Conservation (phyloP, 169 alveolate species). For the Plasmodium knowlesi region DNA sequence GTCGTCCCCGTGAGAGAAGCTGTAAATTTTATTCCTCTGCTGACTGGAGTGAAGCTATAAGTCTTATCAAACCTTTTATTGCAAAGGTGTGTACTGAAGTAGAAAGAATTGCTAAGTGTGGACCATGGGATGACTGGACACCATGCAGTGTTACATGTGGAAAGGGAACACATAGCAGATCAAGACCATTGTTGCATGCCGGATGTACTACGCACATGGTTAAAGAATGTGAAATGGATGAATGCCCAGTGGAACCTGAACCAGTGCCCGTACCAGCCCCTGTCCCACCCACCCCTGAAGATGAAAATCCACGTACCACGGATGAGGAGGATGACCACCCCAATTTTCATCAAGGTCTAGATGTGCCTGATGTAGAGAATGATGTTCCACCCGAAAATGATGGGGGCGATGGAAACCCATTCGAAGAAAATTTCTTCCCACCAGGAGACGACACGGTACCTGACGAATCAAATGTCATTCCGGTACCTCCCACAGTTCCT, state of each 20-base stretch:
- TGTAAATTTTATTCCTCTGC: slow-evolving; percentile 38
- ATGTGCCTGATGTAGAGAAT: slow-evolving; percentile 1
- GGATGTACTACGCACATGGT: slow-evolving; percentile 7
- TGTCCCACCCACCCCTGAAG: not conserved
- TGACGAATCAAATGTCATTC: not conserved
- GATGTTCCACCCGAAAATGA: slow-evolving; percentile 8
- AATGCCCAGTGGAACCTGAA: slow-evolving; percentile 4
- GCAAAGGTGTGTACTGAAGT: slow-evolving; percentile 41
- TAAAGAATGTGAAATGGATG: not conserved
- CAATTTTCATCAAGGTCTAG: not conserved
- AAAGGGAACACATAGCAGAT: slow-evolving; percentile 20
- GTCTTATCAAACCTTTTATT: slow-evolving; percentile 39
- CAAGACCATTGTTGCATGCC: slow-evolving; percentile 23
- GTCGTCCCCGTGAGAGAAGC: not conserved
- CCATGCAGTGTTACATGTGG: slow-evolving; percentile 59
- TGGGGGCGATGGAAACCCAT: not conserved
- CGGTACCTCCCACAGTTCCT: not conserved
- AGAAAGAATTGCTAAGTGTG: slow-evolving; percentile 48
- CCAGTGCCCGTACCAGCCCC: slow-evolving; percentile 3
- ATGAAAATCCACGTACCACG: not conserved
- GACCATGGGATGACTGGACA: slow-evolving; percentile 48
- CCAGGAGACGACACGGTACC: not conserved
- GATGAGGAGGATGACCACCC: slow-evolving; percentile 15
- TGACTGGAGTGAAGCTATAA: slow-evolving; percentile 8
- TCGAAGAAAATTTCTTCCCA: not conserved